Evolutionary conservation across 2,329 filamentous ascomycete species (phyloP).

Genomic region (Cyphellophora europaea): DNA sequence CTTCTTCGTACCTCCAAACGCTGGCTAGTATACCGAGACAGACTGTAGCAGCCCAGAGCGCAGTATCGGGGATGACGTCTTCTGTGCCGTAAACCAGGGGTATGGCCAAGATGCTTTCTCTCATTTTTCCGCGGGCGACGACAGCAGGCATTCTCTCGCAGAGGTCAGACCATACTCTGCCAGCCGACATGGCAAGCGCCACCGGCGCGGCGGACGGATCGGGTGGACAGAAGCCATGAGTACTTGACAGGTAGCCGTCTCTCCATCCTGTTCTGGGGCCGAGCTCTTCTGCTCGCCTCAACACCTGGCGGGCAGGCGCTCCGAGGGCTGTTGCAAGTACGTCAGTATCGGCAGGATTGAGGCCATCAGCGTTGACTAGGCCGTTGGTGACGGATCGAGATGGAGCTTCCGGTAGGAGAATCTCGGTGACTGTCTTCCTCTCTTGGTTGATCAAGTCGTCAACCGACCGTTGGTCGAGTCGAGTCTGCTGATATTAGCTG

Average conservation of each 20-base stretch:
- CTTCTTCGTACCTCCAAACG: too few species aligned
- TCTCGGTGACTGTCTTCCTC: too few species aligned
- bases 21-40: too few species aligned
- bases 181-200: conserved; percentile 7
- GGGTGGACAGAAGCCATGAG: conserved; percentile 11
- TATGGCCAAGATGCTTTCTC: conserved; percentile 6
- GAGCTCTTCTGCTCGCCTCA: conserved; percentile 7
- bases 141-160: conserved; percentile 11
- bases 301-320: conserved; percentile 10
- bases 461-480: too few species aligned
- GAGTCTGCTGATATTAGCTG: too few species aligned
- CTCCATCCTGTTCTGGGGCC: conserved; percentile 10
- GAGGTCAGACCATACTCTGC: conserved; percentile 11
- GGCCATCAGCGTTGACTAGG: too few species aligned
- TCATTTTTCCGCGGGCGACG: conserved; percentile 8
- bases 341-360: too few species aligned
- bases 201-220: conserved; percentile 7
- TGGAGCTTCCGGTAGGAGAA: too few species aligned
- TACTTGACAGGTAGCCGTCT: conserved; percentile 10
- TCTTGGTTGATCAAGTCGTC: too few species aligned
- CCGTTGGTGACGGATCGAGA: too few species aligned
- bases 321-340: conserved; percentile 8
- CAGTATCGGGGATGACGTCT: conserved; percentile 9
- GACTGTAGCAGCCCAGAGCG: conserved; percentile 12
- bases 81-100: conserved; percentile 8